Percentiles rank a stretch among this genome's conserved stretches.
phyloP scores from a whole-genome alignment of 257 asterid species.

The Solanum piurae region DNA sequence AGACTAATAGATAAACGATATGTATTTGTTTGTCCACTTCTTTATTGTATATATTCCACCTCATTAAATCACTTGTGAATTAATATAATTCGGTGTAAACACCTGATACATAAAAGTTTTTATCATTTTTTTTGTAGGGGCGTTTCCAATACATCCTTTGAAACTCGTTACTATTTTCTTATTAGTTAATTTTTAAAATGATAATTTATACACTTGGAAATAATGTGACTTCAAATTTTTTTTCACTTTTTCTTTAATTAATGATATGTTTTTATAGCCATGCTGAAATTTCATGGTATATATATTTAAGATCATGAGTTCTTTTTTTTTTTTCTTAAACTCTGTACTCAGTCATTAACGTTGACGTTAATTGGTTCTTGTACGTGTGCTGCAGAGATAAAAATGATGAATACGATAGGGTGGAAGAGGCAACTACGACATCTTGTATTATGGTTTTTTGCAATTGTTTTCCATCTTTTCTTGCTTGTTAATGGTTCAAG shows the following conservation, averaged over 20 bases:
- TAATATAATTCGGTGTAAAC: background rate
- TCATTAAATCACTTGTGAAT: background rate
- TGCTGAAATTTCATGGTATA: background rate
- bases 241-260: background rate
- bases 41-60: background rate
- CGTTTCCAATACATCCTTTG: background rate
- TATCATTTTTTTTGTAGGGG: background rate
- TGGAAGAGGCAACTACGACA: background rate
- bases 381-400: background rate
- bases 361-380: background rate
- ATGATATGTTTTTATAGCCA: background rate
- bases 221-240: background rate
- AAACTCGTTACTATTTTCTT: background rate
- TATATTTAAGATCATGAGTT: background rate
- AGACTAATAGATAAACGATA: background rate
- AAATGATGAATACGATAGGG: background rate
- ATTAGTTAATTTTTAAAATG: background rate
- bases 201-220: background rate
- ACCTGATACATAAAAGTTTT: background rate
- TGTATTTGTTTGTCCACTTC: background rate
- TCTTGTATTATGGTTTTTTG: background rate
- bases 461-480: background rate
- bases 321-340: background rate
- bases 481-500: background rate
- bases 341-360: background rate